Conservation (phyloP, 1,284 basidiomycete species). For the Cutaneotrichosporon daszewskae region DNA sequence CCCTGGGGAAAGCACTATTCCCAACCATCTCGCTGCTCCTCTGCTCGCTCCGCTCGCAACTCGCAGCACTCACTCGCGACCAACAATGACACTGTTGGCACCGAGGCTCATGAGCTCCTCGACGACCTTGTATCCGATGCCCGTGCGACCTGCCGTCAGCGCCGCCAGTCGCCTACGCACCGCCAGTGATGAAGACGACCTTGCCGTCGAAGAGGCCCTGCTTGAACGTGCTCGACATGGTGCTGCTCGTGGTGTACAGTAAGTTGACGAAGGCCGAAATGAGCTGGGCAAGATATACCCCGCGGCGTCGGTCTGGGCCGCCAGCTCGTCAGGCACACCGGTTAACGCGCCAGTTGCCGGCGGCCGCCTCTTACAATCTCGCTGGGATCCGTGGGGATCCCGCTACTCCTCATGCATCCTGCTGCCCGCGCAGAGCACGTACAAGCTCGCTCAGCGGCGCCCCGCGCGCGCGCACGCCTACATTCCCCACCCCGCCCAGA, state of each 20-base stretch:
- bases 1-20: too few relatives aligned
- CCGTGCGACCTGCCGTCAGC: conserved; percentile 54
- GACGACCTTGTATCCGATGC: conserved; percentile 87
- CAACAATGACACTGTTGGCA: conserved; percentile 72
- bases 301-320: neutral
- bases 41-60: neutral
- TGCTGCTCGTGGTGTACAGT: too few relatives aligned
- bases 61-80: conserved; percentile 63
- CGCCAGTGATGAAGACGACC: conserved; percentile 88
- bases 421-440: conserved; percentile 6
- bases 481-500: too few relatives aligned
- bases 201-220: conserved; percentile 55
- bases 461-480: too few relatives aligned
- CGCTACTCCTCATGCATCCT: too few relatives aligned
- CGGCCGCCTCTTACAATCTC: too few relatives aligned
- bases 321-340: neutral
- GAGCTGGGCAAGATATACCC: neutral
- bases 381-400: too few relatives aligned
- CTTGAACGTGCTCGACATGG: conserved; percentile 8
- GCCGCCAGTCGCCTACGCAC: conserved; percentile 41
- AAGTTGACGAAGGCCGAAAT: too few relatives aligned
- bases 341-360: too few relatives aligned
- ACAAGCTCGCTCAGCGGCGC: conserved; percentile 8
- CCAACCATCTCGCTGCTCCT: too few relatives aligned
- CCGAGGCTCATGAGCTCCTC: conserved; percentile 82